Evolutionary conservation across 208 protist genomes (phyloP).

Genomic region (Trypanosoma congolense): DNA sequence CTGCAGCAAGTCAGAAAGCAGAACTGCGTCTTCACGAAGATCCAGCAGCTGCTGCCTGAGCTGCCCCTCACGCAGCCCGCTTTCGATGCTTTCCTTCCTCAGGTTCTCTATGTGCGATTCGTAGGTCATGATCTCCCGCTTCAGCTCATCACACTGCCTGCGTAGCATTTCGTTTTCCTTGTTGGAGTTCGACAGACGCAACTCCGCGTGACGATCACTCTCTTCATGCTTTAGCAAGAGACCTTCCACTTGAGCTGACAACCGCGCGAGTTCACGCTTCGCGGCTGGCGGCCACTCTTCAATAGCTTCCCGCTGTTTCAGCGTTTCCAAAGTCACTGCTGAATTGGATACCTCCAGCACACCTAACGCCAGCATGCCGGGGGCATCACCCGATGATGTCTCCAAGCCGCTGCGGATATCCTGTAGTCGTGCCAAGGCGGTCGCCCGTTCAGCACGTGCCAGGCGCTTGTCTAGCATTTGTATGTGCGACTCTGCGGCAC

Average conservation of each 20-base stretch:
- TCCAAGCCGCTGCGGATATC: slow-evolving; percentile 17
- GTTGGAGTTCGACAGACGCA: slow-evolving; percentile 43
- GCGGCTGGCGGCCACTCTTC: slow-evolving; percentile 45
- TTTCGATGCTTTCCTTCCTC: slow-evolving; percentile 28
- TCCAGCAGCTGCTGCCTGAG: slow-evolving; percentile 47
- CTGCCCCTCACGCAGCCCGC: slow-evolving; percentile 26
- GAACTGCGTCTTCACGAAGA: slow-evolving; percentile 60
- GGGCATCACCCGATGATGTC: neutral
- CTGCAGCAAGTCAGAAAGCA: slow-evolving; percentile 65
- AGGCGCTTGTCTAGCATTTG: slow-evolving; percentile 66
- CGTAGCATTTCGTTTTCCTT: slow-evolving; percentile 42
- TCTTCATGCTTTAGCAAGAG: slow-evolving; percentile 52
- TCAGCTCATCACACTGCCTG: slow-evolving; percentile 9
- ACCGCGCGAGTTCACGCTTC: slow-evolving; percentile 32
- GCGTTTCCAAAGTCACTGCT: neutral
- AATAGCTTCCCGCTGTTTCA: slow-evolving; percentile 23
- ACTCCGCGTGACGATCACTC: slow-evolving; percentile 35
- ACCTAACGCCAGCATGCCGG: neutral
- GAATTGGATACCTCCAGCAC: neutral
- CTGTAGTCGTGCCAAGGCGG: slow-evolving; percentile 31
- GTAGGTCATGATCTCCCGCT: slow-evolving; percentile 7
- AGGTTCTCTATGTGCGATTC: slow-evolving; percentile 33
- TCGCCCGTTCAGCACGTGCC: slow-evolving; percentile 57
- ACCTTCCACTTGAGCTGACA: slow-evolving; percentile 42
- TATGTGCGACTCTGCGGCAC: slow-evolving; percentile 69